Conservation (phyloP, 2,329 filamentous ascomycete species). For the Cercospora citrullina region DNA sequence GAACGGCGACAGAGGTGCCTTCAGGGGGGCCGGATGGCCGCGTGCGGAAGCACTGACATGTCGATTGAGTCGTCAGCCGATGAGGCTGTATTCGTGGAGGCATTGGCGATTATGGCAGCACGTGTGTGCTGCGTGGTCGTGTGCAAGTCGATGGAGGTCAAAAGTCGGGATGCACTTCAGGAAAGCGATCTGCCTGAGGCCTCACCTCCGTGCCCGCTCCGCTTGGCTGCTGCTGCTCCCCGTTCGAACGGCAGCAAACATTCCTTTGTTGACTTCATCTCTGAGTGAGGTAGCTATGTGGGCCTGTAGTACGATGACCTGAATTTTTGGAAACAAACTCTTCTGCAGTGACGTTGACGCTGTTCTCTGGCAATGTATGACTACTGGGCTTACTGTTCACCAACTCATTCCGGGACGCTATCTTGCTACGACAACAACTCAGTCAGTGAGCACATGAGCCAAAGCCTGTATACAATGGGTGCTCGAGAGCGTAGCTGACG, state of each 20-base stretch:
- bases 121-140: neutral
- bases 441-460: neutral
- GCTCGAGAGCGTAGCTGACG: neutral
- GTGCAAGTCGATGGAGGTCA: neutral
- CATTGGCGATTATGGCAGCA: constrained; percentile 24
- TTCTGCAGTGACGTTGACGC: neutral
- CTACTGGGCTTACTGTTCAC: neutral
- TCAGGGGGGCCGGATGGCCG: constrained; percentile 21
- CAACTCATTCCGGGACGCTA: neutral
- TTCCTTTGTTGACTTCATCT: neutral
- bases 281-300: neutral
- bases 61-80: constrained; percentile 25
- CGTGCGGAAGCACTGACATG: constrained; percentile 33
- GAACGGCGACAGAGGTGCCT: neutral
- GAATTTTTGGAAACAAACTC: neutral
- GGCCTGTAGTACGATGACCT: neutral
- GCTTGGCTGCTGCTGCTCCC: neutral
- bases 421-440: neutral
- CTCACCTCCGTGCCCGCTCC: neutral
- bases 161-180: constrained; percentile 5
- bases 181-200: neutral
- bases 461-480: neutral
- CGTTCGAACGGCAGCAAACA: neutral
- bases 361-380: neutral
- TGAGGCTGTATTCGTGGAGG: constrained; percentile 35